Evolutionary conservation across 1,139 yeast species (phyloP).

Genomic region (Pichia sp.): DNA sequence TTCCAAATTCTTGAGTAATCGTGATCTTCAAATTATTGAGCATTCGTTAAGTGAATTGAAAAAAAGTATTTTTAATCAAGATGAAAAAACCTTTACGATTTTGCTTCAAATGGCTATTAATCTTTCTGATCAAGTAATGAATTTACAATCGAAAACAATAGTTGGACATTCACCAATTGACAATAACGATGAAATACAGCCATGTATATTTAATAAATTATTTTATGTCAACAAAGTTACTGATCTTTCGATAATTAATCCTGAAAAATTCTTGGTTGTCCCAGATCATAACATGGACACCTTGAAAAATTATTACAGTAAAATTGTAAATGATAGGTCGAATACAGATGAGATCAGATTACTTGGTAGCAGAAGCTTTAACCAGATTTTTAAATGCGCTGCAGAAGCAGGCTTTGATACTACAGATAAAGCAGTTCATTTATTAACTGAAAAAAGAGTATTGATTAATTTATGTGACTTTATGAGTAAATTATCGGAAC

Average conservation of each 20-base stretch:
- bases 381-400: conserved; percentile 40
- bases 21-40: conserved; percentile 51
- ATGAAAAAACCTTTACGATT: conserved; percentile 41
- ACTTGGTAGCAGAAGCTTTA: conserved; percentile 43
- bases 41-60: conserved; percentile 50
- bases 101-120: conserved; percentile 41
- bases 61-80: conserved; percentile 55
- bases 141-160: not conserved
- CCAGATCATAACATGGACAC: conserved; percentile 41
- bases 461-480: conserved; percentile 35
- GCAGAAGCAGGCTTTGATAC: conserved; percentile 41
- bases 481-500: conserved; percentile 31
- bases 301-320: conserved; percentile 41
- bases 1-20: conserved; percentile 31
- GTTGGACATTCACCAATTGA: conserved; percentile 20
- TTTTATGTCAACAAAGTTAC: conserved; percentile 37
- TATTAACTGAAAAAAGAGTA: conserved; percentile 33
- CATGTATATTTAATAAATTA: conserved; percentile 40
- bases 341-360: conserved; percentile 40
- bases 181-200: conserved; percentile 18
- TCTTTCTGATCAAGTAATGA: conserved; percentile 32
- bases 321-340: conserved; percentile 36
- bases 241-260: conserved; percentile 45
- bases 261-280: conserved; percentile 41
- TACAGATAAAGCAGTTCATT: conserved; percentile 2